Evolutionary conservation across 129 eudicot genomes (phyloP).

Genomic region (Glebionis coronaria): DNA sequence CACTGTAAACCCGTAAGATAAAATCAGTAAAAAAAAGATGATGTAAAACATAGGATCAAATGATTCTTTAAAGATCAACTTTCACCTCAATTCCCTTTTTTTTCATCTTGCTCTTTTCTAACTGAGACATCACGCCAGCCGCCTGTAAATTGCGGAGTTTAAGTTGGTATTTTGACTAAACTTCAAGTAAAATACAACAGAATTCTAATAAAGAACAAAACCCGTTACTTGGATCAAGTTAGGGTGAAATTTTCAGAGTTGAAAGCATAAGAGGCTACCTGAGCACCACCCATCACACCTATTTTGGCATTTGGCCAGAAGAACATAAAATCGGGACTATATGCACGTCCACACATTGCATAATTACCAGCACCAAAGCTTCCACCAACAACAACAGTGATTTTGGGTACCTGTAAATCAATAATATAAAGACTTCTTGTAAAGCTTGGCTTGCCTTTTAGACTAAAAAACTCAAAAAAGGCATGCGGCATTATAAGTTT

Average conservation of each 20-base stretch:
- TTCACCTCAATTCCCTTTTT: constrained; percentile 73
- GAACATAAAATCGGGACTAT: constrained; percentile 96
- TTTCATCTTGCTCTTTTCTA: constrained; percentile 77
- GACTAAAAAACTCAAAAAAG: not conserved
- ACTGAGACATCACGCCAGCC: constrained; percentile 91
- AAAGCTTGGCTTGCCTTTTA: not conserved
- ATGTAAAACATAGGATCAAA: not conserved
- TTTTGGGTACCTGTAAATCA: constrained; percentile 75
- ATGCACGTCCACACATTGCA: constrained; percentile 99
- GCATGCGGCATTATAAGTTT: not conserved
- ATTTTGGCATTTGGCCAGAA: constrained; percentile 99
- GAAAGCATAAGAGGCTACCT: constrained; percentile 47
- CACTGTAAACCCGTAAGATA: constrained; percentile 42
- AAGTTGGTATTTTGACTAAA: constrained; percentile 3
- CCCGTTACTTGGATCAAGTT: constrained; percentile 1
- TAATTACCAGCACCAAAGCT: constrained; percentile 99
- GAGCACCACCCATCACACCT: constrained; percentile 99
- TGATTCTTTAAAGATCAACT: not conserved
- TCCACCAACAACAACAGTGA: constrained; percentile 85
- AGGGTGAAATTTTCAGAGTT: not conserved
- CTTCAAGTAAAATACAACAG: no score
- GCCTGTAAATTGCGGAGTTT: constrained; percentile 44
- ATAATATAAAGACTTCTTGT: not conserved
- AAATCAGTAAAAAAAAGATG: not conserved
- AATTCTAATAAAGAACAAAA: constrained; percentile 1